Evolutionary conservation across 2,329 filamentous ascomycete species (phyloP).

Genomic region (Xylariales sp.): DNA sequence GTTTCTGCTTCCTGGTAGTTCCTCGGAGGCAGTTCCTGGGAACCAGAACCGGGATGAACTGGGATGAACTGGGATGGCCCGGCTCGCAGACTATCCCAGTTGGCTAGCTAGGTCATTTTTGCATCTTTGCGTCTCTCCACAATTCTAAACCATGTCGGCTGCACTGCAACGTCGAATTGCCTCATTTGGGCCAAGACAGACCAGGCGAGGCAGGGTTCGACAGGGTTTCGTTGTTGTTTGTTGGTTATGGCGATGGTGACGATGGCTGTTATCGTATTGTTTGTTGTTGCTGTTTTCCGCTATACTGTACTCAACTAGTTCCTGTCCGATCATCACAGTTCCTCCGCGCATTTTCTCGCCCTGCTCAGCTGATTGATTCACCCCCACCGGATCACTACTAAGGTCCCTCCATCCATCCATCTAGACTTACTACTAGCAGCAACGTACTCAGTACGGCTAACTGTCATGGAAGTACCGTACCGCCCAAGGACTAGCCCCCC

Average conservation of each 20-base stretch:
- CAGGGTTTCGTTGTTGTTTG: conserved; percentile 29
- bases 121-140: conserved; percentile 32
- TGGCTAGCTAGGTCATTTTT: conserved; percentile 26
- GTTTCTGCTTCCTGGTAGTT: neutral
- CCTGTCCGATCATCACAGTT: conserved; percentile 20
- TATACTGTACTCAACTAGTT: conserved; percentile 9
- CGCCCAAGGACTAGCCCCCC: conserved; percentile 19
- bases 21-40: too few relatives aligned
- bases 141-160: conserved; percentile 32
- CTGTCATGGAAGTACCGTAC: neutral
- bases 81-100: conserved; percentile 5
- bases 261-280: conserved; percentile 18
- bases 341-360: conserved; percentile 18
- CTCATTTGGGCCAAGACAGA: conserved; percentile 17
- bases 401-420: neutral
- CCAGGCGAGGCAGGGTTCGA: conserved; percentile 25
- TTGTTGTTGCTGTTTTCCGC: conserved; percentile 23
- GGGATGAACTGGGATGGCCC: conserved; percentile 10
- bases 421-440: too few relatives aligned
- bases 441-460: neutral
- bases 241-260: conserved; percentile 22
- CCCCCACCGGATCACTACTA: conserved; percentile 21
- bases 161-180: conserved; percentile 32
- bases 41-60: too few relatives aligned
- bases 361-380: conserved; percentile 31